phyloP scores from a whole-genome alignment of 768 basidiomycete genomes.

The Multifurca ochricompacta region DNA sequence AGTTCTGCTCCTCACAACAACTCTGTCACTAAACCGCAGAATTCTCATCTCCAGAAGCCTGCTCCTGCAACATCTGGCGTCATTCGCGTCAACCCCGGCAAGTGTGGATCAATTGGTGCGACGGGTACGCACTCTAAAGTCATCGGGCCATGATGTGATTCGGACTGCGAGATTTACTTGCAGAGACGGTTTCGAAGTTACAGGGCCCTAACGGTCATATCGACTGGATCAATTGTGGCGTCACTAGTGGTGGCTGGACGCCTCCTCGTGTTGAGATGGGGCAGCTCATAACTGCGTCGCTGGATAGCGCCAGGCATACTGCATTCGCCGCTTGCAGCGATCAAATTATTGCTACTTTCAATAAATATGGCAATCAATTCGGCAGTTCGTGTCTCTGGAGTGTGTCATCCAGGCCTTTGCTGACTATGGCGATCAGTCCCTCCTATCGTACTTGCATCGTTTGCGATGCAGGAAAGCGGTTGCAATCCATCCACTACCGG shows the following conservation, averaged over 20 bases:
- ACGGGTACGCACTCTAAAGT: slow-evolving; percentile 1
- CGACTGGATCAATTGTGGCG: slow-evolving; percentile 72
- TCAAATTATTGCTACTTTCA: slow-evolving; percentile 47
- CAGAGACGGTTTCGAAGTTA: slow-evolving; percentile 42
- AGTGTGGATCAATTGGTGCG: slow-evolving; percentile 6
- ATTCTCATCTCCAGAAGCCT: not conserved
- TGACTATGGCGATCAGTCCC: slow-evolving; percentile 38
- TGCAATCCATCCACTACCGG: slow-evolving; percentile 65
- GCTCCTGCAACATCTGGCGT: not conserved
- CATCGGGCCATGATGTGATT: not conserved
- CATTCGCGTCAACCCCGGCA: not conserved
- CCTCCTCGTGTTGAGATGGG: slow-evolving; percentile 54
- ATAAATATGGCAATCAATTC: slow-evolving; percentile 45
- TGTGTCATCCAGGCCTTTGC: not conserved
- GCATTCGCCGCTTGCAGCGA: slow-evolving; percentile 54
- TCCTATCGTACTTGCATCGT: slow-evolving; percentile 71
- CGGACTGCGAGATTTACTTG: not conserved
- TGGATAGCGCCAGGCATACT: slow-evolving; percentile 40
- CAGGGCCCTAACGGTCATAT: slow-evolving; percentile 67
- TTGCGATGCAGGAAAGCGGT: slow-evolving; percentile 82
- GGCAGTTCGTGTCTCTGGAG: slow-evolving; percentile 28
- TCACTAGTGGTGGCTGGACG: slow-evolving; percentile 55
- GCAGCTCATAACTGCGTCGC: slow-evolving; percentile 41
- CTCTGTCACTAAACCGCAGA: not conserved
- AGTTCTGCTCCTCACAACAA: not conserved